Conservation (phyloP, 805 yeast genomes). For the Ogataea parapolymorpha region DNA sequence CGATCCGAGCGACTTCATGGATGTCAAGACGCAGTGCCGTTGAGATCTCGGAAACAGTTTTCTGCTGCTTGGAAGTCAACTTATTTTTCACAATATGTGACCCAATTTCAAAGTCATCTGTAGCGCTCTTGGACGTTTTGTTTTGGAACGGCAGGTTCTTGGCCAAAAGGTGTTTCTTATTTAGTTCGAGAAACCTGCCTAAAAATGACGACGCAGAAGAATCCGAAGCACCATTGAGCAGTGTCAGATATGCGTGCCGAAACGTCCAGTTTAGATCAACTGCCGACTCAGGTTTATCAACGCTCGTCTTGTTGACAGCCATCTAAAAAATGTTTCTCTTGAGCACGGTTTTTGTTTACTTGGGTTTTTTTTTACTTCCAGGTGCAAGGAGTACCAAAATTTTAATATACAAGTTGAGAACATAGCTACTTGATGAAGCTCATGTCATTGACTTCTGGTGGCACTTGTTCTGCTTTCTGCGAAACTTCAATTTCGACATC, state of each 20-base stretch:
- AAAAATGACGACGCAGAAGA: slow-evolving; percentile 5
- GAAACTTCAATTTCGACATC: slow-evolving; percentile 24
- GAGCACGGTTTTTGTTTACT: slow-evolving; percentile 5
- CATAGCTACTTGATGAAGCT: slow-evolving; percentile 30
- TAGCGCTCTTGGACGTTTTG: background rate
- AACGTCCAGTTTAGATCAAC: slow-evolving; percentile 7
- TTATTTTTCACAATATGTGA: slow-evolving; percentile 11
- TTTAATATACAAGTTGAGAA: slow-evolving; percentile 18
- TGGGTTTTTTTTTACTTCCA: slow-evolving; percentile 1
- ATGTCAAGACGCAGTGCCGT: slow-evolving; percentile 37
- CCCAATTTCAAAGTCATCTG: slow-evolving; percentile 13
- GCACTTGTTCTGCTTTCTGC: slow-evolving; percentile 35
- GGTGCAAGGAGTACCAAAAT: slow-evolving; percentile 8
- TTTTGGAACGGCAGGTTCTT: slow-evolving; percentile 15
- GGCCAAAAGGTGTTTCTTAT: slow-evolving; percentile 16
- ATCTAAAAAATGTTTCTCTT: background rate
- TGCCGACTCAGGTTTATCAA: background rate
- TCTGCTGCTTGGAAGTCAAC: slow-evolving; percentile 31
- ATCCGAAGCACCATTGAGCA: slow-evolving; percentile 13
- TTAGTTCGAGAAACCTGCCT: slow-evolving; percentile 11
- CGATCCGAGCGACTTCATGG: slow-evolving; percentile 48
- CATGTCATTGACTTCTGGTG: slow-evolving; percentile 33
- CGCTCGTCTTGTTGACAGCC: slow-evolving; percentile 1
- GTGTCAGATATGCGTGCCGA: slow-evolving; percentile 1
- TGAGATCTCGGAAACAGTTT: slow-evolving; percentile 41